Conservation (phyloP, 768 basidiomycete species). For the Suillus subalutaceus region DNA sequence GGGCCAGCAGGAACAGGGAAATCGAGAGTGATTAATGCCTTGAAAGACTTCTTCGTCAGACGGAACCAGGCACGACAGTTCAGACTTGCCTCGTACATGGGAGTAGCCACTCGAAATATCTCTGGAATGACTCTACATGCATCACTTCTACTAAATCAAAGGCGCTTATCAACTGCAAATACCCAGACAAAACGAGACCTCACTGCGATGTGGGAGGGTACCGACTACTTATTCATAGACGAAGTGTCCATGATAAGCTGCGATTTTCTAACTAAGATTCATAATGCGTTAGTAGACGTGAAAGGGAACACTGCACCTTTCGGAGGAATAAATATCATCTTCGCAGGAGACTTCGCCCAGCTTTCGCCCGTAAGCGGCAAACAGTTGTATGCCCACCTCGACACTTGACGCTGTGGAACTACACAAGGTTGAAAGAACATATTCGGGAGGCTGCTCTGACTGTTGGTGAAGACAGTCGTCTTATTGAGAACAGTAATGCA, state of each 20-base stretch:
- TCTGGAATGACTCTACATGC: slow-evolving; percentile 42
- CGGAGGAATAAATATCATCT: slow-evolving; percentile 45
- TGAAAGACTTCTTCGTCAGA: slow-evolving; percentile 22
- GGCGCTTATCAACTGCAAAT: not conserved
- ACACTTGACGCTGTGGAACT: not conserved
- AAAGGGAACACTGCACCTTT: slow-evolving; percentile 34
- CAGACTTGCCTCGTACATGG: slow-evolving; percentile 35
- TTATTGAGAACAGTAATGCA: slow-evolving; percentile 29
- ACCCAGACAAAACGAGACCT: not conserved
- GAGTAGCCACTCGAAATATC: slow-evolving; percentile 33
- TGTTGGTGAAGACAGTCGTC: slow-evolving; percentile 33
- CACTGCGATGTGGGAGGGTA: slow-evolving; percentile 18
- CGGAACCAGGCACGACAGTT: slow-evolving; percentile 26
- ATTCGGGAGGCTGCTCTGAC: slow-evolving; percentile 39
- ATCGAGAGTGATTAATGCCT: slow-evolving; percentile 31
- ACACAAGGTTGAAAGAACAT: slow-evolving; percentile 19
- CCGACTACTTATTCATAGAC: slow-evolving; percentile 46
- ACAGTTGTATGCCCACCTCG: slow-evolving; percentile 23
- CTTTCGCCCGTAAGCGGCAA: slow-evolving; percentile 38
- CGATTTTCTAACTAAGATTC: slow-evolving; percentile 32
- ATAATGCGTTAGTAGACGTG: slow-evolving; percentile 33
- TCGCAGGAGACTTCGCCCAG: slow-evolving; percentile 48
- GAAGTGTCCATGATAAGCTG: slow-evolving; percentile 44
- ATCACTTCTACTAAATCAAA: slow-evolving; percentile 28
- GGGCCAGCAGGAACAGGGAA: slow-evolving; percentile 41